A percentile compares a stretch with the other conserved stretches of the same genome.
These are phyloP conservation scores for Mycosarcoma mackinlayi DNA, from an alignment of 1,284 basidiomycete genomes.

Conservation along the genomic window DNA sequence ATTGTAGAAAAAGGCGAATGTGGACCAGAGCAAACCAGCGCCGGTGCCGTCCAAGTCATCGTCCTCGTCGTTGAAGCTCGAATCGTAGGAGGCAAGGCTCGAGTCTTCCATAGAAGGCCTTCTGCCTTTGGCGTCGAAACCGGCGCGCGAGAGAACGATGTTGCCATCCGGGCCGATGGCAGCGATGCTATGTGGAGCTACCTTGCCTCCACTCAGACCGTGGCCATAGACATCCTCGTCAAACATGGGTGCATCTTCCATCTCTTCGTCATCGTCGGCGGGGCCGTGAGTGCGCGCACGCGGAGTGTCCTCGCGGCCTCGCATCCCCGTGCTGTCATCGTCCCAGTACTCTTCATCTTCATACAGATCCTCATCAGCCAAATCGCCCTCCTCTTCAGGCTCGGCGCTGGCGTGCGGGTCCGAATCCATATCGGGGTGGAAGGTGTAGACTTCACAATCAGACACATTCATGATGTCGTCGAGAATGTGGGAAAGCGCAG, in stretches of 20 bases:
- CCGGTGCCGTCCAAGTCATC: conserved; percentile 75
- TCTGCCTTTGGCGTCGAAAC: conserved; percentile 15
- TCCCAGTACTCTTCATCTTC: conserved; percentile 69
- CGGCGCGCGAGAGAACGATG: conserved; percentile 31
- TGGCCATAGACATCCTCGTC: conserved; percentile 64
- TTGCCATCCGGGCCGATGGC: conserved; percentile 44
- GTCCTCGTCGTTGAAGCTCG: conserved; percentile 69
- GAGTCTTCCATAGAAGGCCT: conserved; percentile 29
- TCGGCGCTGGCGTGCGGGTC: conserved; percentile 83
- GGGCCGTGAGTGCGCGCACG: conserved; percentile 26
- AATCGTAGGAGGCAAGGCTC: conserved; percentile 37
- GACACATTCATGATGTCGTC: conserved; percentile 89
- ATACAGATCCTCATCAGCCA: conserved; percentile 68
- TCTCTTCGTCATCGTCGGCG: conserved; percentile 45
- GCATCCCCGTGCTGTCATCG: conserved; percentile 43
- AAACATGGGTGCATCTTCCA: conserved; percentile 63
- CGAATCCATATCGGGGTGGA: conserved; percentile 90
- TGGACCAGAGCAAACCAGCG: conserved; percentile 89
- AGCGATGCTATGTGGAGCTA: conserved; percentile 26
- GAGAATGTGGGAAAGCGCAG: conserved; percentile 84
- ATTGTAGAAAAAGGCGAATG: conserved; percentile 97
- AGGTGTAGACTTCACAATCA: conserved; percentile 96
- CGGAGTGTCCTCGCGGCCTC: conserved; percentile 45
- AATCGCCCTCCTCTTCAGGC: conserved; percentile 72
- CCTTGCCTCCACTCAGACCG: conserved; percentile 41